Conservation (phyloP, 225 moss, liverwort and hornwort species). For the Pseudoscleropodium purum region DNA sequence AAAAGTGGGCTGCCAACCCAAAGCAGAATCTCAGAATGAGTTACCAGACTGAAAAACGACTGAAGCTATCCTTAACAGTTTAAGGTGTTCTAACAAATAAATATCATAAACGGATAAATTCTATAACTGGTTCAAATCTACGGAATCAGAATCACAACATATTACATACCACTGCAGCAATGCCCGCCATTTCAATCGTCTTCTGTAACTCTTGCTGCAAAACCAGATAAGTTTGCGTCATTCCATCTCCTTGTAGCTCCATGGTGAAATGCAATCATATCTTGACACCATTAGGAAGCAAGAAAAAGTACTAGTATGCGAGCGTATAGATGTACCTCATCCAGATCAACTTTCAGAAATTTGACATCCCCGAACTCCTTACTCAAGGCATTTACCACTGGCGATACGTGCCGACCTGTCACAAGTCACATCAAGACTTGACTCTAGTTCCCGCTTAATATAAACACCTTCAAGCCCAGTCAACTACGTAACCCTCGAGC, state of each 20-base stretch:
- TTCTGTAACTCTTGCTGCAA: constrained; percentile 39
- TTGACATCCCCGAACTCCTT: constrained; percentile 34
- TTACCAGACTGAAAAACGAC: neutral
- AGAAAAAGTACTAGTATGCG: neutral
- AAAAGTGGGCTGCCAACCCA: constrained; percentile 36
- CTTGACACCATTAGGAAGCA: neutral
- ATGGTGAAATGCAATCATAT: neutral
- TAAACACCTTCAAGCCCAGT: neutral
- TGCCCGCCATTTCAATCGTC: constrained; percentile 39
- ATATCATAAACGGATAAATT: neutral
- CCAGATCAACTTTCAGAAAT: constrained; percentile 53
- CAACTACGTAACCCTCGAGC: neutral
- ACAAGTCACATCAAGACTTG: neutral
- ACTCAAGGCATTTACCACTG: constrained; percentile 30
- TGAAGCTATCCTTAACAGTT: neutral
- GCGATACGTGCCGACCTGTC: constrained; percentile 48
- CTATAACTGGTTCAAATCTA: neutral
- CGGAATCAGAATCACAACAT: neutral
- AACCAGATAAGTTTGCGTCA: neutral
- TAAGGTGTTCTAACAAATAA: neutral
- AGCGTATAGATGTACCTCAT: constrained; percentile 24
- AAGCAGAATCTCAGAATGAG: neutral
- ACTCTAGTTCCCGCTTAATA: neutral
- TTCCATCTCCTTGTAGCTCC: neutral
- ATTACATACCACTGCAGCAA: constrained; percentile 44